These are phyloP conservation scores for Teunomyces tritomae DNA, from an alignment of 805 yeast genomes.

Conservation along the genomic window DNA sequence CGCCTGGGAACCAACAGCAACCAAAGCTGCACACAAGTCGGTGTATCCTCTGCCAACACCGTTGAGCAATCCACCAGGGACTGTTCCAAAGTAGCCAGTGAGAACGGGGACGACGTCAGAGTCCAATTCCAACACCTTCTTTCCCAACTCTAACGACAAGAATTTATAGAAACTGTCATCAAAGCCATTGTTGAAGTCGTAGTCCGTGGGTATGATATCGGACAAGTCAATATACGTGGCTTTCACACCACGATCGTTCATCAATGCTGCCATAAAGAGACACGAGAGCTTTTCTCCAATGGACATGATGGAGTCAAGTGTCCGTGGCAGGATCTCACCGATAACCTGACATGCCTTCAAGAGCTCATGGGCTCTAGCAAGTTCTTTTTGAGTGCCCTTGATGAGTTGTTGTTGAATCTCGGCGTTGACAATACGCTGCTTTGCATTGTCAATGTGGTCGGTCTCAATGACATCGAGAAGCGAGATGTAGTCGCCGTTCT, in stretches of 20 bases:
- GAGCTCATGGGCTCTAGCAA: constrained; percentile 64
- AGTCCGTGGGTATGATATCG: constrained; percentile 62
- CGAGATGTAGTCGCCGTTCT: constrained; percentile 54
- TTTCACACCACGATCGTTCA: constrained; percentile 77
- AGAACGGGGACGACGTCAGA: constrained; percentile 70
- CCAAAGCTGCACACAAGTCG: constrained; percentile 93
- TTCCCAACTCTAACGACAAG: constrained; percentile 52
- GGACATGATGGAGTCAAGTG: constrained; percentile 86
- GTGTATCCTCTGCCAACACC: constrained; percentile 98
- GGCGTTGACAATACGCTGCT: constrained; percentile 42
- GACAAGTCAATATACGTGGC: constrained; percentile 81
- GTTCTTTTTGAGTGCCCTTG: constrained; percentile 58
- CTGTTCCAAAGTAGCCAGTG: constrained; percentile 92
- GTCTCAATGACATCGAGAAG: constrained; percentile 66
- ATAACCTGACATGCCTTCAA: constrained; percentile 85
- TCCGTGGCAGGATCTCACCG: constrained; percentile 87
- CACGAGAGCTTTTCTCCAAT: constrained; percentile 94
- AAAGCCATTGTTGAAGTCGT: constrained; percentile 55
- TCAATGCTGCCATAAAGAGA: constrained; percentile 78
- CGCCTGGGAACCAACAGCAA: constrained; percentile 89
- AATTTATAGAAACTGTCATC: constrained; percentile 64
- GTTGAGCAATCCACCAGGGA: constrained; percentile 92
- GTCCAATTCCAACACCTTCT: constrained; percentile 43
- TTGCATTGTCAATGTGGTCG: constrained; percentile 80
- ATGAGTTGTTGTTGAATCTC: constrained; percentile 54